Evolutionary conservation across 768 basidiomycete genomes (phyloP).

Genomic region (Rhodocollybia butyracea): DNA sequence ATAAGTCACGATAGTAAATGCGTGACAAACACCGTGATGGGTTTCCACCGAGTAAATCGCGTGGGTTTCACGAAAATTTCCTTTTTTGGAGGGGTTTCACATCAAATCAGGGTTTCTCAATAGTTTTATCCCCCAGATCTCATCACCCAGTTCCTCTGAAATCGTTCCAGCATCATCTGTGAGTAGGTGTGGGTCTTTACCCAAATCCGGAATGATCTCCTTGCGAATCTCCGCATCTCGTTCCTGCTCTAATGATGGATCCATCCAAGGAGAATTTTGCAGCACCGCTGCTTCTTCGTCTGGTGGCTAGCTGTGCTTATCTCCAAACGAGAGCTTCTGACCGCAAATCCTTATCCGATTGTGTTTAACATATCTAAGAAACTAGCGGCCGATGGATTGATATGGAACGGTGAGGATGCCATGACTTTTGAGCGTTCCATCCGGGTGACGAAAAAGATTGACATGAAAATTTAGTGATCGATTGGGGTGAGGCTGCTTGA

Average conservation of each 20-base stretch:
- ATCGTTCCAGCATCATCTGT: conserved; percentile 86
- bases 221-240: conserved; percentile 47
- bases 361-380: conserved; percentile 38
- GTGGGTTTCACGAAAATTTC: no score
- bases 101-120: no score
- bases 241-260: conserved; percentile 52
- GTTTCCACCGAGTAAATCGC: no score
- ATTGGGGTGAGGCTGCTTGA: conserved; percentile 32
- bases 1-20: no score
- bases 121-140: no score
- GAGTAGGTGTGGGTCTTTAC: conserved; percentile 40
- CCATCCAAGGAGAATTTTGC: conserved; percentile 51
- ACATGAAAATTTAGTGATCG: conserved; percentile 60
- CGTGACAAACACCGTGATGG: no score
- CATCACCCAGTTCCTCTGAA: conserved; percentile 50
- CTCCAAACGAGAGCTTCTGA: conserved; percentile 38
- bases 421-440: conserved; percentile 52
- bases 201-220: conserved; percentile 55
- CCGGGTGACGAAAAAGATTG: conserved; percentile 44
- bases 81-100: no score
- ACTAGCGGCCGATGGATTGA: conserved; percentile 35
- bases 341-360: conserved; percentile 39
- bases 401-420: conserved; percentile 40
- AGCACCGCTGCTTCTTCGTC: conserved; percentile 30
- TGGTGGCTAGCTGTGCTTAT: conserved; percentile 10